These are phyloP conservation scores for Camellia lanceoleosa DNA, from an alignment of 148 eudicot genomes.

Conservation along the genomic window DNA sequence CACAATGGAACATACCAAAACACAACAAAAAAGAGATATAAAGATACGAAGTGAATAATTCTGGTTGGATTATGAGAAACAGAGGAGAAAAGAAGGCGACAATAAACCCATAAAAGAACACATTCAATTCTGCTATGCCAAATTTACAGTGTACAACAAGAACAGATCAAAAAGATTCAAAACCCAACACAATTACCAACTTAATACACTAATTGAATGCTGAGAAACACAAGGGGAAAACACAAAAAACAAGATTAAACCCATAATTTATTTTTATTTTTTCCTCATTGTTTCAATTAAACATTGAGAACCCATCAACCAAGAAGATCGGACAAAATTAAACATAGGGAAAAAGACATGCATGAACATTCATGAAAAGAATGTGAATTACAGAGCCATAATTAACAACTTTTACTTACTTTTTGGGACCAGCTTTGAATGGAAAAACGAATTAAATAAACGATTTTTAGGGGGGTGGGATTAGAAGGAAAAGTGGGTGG, in stretches of 20 bases:
- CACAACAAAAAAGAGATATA: no score
- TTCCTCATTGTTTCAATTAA: not conserved
- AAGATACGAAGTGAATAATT: not conserved
- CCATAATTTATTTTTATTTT: not conserved
- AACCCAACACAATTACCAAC: no score
- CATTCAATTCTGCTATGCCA: no score
- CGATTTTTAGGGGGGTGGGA: not conserved
- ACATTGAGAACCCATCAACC: not conserved
- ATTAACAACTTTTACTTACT: not conserved
- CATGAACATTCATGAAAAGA: not conserved
- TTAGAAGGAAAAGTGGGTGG: not conserved
- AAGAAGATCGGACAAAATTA: not conserved
- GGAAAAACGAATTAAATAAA: not conserved
- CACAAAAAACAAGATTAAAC: not conserved
- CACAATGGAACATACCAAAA: not conserved
- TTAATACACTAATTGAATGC: not conserved
- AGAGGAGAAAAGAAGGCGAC: not conserved
- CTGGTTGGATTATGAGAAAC: not conserved
- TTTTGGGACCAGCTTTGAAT: not conserved
- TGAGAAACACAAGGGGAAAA: conserved; percentile 5
- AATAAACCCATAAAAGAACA: not conserved
- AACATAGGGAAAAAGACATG: not conserved
- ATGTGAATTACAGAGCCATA: not conserved
- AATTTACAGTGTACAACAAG: no score
- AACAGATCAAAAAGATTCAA: no score